Evolutionary conservation across 179 eudicot genomes (phyloP).

Genomic region (Silene vulgaris): DNA sequence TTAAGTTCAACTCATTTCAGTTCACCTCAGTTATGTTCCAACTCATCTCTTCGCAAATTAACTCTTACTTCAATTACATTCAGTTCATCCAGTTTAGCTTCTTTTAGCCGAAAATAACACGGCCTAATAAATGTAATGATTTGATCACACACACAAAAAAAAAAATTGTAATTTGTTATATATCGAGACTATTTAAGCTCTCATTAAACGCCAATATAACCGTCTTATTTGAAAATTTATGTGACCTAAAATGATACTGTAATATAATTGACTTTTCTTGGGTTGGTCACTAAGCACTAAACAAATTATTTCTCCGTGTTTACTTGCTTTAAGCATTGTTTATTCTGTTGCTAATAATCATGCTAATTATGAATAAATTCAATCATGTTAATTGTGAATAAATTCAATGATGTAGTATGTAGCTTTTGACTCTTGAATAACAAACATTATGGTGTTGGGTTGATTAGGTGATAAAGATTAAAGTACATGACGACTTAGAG

Average conservation of each 20-base stretch:
- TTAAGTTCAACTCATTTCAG: too few relatives aligned
- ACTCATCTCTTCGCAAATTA: too few relatives aligned
- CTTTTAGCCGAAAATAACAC: too few relatives aligned
- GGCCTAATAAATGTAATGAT: too few relatives aligned
- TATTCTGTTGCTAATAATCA: constrained; percentile 19
- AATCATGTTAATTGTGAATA: constrained; percentile 22
- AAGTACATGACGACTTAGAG: constrained; percentile 8
- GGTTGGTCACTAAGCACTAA: constrained; percentile 29
- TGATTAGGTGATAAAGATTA: constrained; percentile 10
- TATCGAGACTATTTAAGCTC: too few relatives aligned
- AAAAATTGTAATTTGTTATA: too few relatives aligned
- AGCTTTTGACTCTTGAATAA: constrained; percentile 12
- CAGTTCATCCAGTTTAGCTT: too few relatives aligned
- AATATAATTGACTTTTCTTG: constrained; percentile 21
- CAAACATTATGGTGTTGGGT: background rate
- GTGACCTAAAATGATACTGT: constrained; percentile 11
- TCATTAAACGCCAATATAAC: too few relatives aligned
- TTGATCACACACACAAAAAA: too few relatives aligned
- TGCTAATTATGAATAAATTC: constrained; percentile 12
- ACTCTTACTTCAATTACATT: too few relatives aligned
- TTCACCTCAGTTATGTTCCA: too few relatives aligned
- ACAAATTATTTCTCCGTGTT: constrained; percentile 19
- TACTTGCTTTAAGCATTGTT: constrained; percentile 17
- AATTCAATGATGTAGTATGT: constrained; percentile 9
- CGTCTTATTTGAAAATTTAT: background rate